phyloP scores from a whole-genome alignment of 2,329 filamentous ascomycete species.

The Teratosphaeriaceae sp. region DNA sequence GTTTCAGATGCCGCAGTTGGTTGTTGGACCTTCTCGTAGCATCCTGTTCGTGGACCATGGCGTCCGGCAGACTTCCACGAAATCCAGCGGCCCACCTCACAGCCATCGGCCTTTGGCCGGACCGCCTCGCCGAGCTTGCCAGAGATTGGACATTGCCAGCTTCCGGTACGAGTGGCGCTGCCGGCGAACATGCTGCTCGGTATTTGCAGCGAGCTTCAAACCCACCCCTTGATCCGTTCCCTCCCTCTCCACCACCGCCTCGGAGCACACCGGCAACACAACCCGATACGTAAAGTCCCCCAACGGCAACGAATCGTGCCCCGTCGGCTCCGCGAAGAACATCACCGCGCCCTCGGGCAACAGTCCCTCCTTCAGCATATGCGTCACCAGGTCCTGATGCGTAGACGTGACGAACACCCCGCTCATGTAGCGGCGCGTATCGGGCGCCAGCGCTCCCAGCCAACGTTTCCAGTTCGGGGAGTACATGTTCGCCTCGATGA shows the following conservation, averaged over 20 bases:
- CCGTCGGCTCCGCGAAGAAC: not conserved
- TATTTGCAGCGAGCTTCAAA: not conserved
- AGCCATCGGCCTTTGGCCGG: too few species aligned
- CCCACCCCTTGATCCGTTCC: not conserved
- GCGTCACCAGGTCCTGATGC: conserved; percentile 1
- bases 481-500: not conserved
- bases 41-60: too few species aligned
- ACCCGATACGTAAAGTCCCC: conserved; percentile 1
- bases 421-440: not conserved
- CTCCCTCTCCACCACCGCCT: not conserved
- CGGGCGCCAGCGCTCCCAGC: not conserved
- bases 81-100: too few species aligned
- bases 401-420: not conserved
- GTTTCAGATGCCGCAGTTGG: too few species aligned
- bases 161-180: too few species aligned
- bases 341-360: not conserved
- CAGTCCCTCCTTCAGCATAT: not conserved
- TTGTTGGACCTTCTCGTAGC: too few species aligned
- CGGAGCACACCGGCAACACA: not conserved
- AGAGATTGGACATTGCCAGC: too few species aligned
- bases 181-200: too few species aligned
- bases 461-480: not conserved
- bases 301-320: not conserved
- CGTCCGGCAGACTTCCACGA: too few species aligned
- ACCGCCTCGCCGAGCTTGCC: too few species aligned